phyloP scores from a whole-genome alignment of 2,329 filamentous ascomycete genomes.

The Bipolaris bicolor region DNA sequence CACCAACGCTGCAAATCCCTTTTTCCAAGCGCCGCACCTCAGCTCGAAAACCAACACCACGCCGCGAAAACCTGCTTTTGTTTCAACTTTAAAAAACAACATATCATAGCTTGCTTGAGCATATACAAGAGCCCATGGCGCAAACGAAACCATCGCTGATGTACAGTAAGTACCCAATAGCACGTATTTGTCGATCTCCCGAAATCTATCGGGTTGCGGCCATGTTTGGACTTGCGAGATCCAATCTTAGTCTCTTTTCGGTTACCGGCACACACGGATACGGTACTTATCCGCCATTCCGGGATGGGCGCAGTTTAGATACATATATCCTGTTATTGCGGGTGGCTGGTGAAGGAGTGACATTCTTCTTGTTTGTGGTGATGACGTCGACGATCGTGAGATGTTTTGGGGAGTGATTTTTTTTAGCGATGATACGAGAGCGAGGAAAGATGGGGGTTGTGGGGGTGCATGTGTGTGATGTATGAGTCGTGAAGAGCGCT shows the following conservation, averaged over 20 bases:
- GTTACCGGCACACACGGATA: constrained; percentile 6
- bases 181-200: constrained; percentile 23
- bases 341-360: too few species aligned
- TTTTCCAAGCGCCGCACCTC: background rate
- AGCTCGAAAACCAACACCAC: background rate
- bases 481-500: too few species aligned
- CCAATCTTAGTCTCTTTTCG: constrained; percentile 1
- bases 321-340: too few species aligned
- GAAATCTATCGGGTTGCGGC: constrained; percentile 13
- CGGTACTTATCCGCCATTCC: background rate
- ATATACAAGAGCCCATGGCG: background rate
- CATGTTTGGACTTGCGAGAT: too few species aligned
- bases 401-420: too few species aligned
- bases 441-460: too few species aligned
- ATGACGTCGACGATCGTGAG: constrained; percentile 14
- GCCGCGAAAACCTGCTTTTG: background rate
- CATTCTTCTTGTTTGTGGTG: background rate
- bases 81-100: background rate
- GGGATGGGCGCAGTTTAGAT: too few species aligned
- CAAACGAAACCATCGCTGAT: too few species aligned
- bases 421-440: too few species aligned
- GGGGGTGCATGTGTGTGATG: too few species aligned
- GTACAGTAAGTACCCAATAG: too few species aligned
- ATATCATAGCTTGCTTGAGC: too few species aligned
- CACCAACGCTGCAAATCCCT: background rate